Percentiles rank a stretch among this genome's conserved stretches.
Evolutionary conservation across 164 flowering plant genomes (phyloP).

Genomic region (Macadamia tetraphylla): DNA sequence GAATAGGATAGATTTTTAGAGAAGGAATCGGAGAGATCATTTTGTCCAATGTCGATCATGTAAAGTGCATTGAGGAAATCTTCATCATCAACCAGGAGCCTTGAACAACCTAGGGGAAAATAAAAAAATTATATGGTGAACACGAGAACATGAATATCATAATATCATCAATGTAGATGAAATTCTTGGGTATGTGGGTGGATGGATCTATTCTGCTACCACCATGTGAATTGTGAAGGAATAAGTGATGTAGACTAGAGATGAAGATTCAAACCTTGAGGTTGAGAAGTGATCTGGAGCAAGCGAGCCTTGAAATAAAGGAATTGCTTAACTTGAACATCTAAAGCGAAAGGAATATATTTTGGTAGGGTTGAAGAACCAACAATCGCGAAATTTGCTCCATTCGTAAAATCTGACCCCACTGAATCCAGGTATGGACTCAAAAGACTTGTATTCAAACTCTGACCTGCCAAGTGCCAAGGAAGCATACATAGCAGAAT

Average conservation of each 20-base stretch:
- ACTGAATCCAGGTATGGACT: slow-evolving; percentile 22
- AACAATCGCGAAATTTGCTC: slow-evolving; percentile 55
- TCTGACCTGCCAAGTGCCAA: slow-evolving; percentile 12
- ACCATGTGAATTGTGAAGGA: too few relatives aligned
- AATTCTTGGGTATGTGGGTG: too few relatives aligned
- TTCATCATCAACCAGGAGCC: slow-evolving; percentile 21
- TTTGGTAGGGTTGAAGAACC: slow-evolving; percentile 42
- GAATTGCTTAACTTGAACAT: slow-evolving; percentile 49
- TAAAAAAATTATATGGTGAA: too few relatives aligned
- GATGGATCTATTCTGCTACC: too few relatives aligned
- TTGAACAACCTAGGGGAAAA: slow-evolving; percentile 2
- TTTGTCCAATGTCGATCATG: slow-evolving; percentile 58
- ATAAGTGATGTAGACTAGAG: too few relatives aligned
- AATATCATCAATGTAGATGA: too few relatives aligned
- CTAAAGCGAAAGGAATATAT: slow-evolving; percentile 30
- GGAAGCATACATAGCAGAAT: too few relatives aligned
- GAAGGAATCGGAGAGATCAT: slow-evolving; percentile 41
- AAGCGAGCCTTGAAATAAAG: slow-evolving; percentile 38
- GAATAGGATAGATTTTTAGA: slow-evolving; percentile 25
- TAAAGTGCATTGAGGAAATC: slow-evolving; percentile 48
- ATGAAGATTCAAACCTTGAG: slow-evolving; percentile 16
- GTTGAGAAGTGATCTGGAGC: slow-evolving; percentile 19
- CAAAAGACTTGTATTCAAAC: slow-evolving; percentile 12
- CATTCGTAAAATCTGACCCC: slow-evolving; percentile 43
- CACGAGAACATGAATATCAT: too few relatives aligned